These are phyloP conservation scores for Skeletonema tropicum DNA, from an alignment of 108 stramenopile genomes.

Conservation along the genomic window DNA sequence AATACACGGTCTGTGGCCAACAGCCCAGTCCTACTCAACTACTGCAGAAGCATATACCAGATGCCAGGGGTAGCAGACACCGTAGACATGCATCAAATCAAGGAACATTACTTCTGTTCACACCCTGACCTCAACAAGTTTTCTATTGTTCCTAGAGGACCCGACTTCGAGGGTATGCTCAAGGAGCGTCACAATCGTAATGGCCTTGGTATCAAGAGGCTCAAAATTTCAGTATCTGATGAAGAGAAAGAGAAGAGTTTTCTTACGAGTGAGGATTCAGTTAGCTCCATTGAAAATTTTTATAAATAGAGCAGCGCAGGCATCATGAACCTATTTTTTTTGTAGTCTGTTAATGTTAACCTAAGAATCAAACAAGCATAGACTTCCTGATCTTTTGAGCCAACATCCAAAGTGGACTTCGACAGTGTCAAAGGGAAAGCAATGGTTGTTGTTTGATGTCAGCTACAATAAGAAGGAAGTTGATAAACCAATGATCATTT, in stretches of 20 bases:
- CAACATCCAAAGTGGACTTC: no score
- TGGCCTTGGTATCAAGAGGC: constrained; percentile 10
- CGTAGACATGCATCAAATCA: constrained; percentile 94
- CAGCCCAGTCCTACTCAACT: constrained; percentile 89
- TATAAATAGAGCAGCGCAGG: no score
- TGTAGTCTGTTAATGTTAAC: no score
- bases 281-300: background rate
- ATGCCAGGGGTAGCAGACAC: constrained; percentile 88
- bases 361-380: no score
- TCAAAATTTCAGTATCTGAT: background rate
- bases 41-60: constrained; percentile 93
- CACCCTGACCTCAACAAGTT: constrained; percentile 87
- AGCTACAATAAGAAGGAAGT: no score
- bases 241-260: background rate
- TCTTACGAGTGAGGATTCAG: background rate
- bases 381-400: no score
- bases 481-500: no score
- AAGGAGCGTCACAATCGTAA: constrained; percentile 63
- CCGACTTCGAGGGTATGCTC: constrained; percentile 65
- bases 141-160: constrained; percentile 80
- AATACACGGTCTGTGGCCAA: constrained; percentile 78
- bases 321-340: no score
- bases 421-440: no score
- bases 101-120: constrained; percentile 93
- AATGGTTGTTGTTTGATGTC: no score